Percentiles rank a stretch among this genome's conserved stretches.
Conservation (phyloP, 371 early-diverging fungal species). For the Mortierella sp. region DNA sequence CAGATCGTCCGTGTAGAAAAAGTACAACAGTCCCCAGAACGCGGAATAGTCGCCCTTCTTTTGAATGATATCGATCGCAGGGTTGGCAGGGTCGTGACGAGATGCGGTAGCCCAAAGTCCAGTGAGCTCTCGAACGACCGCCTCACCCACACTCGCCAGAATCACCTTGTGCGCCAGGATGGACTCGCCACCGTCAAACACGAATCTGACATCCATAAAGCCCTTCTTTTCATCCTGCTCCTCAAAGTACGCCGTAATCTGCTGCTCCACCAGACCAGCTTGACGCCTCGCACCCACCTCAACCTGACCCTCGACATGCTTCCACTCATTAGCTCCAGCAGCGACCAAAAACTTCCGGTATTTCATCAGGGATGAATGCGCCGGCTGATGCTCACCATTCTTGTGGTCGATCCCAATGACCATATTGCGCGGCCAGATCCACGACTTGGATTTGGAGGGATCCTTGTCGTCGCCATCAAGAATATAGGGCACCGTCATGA, state of each 20-base stretch:
- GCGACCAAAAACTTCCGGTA: not conserved
- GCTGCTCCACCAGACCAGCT: not conserved
- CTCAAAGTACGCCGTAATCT: not conserved
- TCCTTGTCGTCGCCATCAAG: slow-evolving; percentile 8
- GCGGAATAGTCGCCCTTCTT: not conserved
- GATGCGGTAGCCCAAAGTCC: not conserved
- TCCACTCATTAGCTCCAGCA: not conserved
- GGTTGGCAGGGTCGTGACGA: not conserved
- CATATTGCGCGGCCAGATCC: not conserved
- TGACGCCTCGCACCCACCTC: not conserved
- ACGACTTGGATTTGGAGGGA: not conserved
- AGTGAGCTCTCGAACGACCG: not conserved
- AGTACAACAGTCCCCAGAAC: not conserved
- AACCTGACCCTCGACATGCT: not conserved
- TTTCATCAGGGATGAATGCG: not conserved
- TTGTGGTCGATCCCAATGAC: slow-evolving; percentile 6
- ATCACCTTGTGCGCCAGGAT: slow-evolving; percentile 13
- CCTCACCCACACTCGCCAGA: not conserved
- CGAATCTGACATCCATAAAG: slow-evolving; percentile 12
- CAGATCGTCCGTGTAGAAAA: not conserved
- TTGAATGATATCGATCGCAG: not conserved
- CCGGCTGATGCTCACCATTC: not conserved
- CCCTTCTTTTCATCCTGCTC: not conserved
- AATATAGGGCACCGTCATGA: slow-evolving; percentile 3
- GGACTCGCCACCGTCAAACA: not conserved